Evolutionary conservation across 345 rosid species (phyloP).

Genomic region (Turritis glabra): DNA sequence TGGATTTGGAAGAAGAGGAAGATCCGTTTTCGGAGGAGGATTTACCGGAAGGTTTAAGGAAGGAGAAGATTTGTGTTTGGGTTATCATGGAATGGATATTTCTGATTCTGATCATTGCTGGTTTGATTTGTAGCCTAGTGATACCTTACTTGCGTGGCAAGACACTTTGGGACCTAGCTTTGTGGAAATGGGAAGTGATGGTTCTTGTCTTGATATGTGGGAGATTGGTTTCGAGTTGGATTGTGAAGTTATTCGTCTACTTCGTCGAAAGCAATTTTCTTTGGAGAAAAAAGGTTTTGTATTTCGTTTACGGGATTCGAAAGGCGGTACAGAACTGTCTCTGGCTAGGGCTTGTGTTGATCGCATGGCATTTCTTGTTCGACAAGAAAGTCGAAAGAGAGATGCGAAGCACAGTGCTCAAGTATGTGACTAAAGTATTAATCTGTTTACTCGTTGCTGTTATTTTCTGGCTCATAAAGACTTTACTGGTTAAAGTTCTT

Average conservation of each 20-base stretch:
- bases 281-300: conserved; percentile 71
- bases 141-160: conserved; percentile 40
- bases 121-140: conserved; percentile 56
- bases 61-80: conserved; percentile 43
- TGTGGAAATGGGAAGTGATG: conserved; percentile 95
- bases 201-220: conserved; percentile 80
- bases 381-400: conserved; percentile 64
- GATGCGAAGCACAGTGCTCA: conserved; percentile 35
- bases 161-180: conserved; percentile 50
- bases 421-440: conserved; percentile 60
- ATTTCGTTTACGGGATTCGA: conserved; percentile 82
- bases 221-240: conserved; percentile 83
- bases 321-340: conserved; percentile 84
- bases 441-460: conserved; percentile 71
- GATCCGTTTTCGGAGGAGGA: conserved; percentile 75
- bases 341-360: conserved; percentile 80
- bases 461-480: conserved; percentile 78
- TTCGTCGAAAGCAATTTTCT: conserved; percentile 76
- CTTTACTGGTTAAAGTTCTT: conserved; percentile 81
- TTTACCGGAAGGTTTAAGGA: conserved; percentile 71
- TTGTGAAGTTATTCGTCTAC: conserved; percentile 61
- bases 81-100: conserved; percentile 68
- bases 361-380: conserved; percentile 79
- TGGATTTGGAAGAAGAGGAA: conserved; percentile 68
- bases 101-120: conserved; percentile 57